Conservation (phyloP, 1,139 yeast genomes). For the Blastobotrys persicus region DNA sequence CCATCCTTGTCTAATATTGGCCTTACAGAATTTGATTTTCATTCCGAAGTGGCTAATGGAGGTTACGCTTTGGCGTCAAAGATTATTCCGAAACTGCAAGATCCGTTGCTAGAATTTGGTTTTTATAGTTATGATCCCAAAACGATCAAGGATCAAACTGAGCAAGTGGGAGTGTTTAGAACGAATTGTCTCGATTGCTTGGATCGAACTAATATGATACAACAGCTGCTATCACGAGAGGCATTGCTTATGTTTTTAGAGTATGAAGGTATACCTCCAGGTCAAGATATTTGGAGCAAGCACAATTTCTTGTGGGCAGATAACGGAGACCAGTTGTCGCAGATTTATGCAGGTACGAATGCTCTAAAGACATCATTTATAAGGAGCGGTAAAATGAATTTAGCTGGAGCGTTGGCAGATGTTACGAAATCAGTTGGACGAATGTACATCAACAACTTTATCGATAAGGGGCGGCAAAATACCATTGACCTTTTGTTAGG, state of each 20-base stretch:
- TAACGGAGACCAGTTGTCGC: slow-evolving; percentile 95
- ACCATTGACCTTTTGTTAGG: slow-evolving; percentile 87
- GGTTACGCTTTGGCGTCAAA: slow-evolving; percentile 83
- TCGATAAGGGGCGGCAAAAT: slow-evolving; percentile 84
- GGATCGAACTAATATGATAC: slow-evolving; percentile 90
- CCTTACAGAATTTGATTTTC: slow-evolving; percentile 88
- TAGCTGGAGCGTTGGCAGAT: slow-evolving; percentile 95
- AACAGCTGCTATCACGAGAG: slow-evolving; percentile 72
- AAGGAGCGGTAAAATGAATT: slow-evolving; percentile 89
- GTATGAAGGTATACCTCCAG: slow-evolving; percentile 45
- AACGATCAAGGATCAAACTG: slow-evolving; percentile 51
- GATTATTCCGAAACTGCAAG: slow-evolving; percentile 61
- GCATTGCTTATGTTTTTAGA: slow-evolving; percentile 66
- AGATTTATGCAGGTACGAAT: slow-evolving; percentile 95
- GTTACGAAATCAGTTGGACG: slow-evolving; percentile 94
- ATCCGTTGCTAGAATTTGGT: slow-evolving; percentile 73
- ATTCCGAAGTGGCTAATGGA: slow-evolving; percentile 82
- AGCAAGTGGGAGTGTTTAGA: slow-evolving; percentile 87
- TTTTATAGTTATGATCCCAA: slow-evolving; percentile 61
- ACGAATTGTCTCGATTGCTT: slow-evolving; percentile 93
- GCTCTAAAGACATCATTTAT: slow-evolving; percentile 93
- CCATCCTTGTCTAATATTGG: slow-evolving; percentile 24
- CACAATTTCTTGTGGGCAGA: slow-evolving; percentile 96
- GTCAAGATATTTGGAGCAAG: slow-evolving; percentile 53
- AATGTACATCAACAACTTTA: slow-evolving; percentile 92